Evolutionary conservation across 192 early-diverging fungal genomes (phyloP).

Genomic region (Linnemannia schmuckeri): DNA sequence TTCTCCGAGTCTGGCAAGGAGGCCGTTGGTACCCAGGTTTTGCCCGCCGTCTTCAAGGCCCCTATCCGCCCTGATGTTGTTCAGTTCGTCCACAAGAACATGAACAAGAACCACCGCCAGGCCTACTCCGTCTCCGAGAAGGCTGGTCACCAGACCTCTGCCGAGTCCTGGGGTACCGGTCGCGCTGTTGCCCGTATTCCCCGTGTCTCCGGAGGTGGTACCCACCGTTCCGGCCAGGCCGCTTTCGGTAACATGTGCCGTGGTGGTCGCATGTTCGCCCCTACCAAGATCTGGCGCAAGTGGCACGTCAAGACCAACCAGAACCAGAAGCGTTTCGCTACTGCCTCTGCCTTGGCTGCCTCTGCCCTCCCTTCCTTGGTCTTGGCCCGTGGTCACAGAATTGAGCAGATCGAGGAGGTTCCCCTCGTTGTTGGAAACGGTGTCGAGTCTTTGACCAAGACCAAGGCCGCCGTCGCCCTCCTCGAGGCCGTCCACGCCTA

Average conservation of each 20-base stretch:
- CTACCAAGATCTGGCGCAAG: slow-evolving; percentile 99
- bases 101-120: slow-evolving; percentile 99
- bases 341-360: slow-evolving; percentile 96
- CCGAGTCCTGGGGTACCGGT: slow-evolving; percentile 98
- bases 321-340: slow-evolving; percentile 98
- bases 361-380: slow-evolving; percentile 92
- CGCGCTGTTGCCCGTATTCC: slow-evolving; percentile 99
- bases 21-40: slow-evolving; percentile 79
- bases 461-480: slow-evolving; percentile 93
- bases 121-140: slow-evolving; percentile 94
- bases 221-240: slow-evolving; percentile 96
- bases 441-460: slow-evolving; percentile 88
- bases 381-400: slow-evolving; percentile 96
- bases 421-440: slow-evolving; percentile 89
- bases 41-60: slow-evolving; percentile 95
- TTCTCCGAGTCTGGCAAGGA: slow-evolving; percentile 85
- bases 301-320: slow-evolving; percentile 99
- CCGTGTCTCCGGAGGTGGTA: slow-evolving; percentile 96
- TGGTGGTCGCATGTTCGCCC: slow-evolving; percentile 99
- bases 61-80: slow-evolving; percentile 98
- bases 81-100: slow-evolving; percentile 95
- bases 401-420: slow-evolving; percentile 92
- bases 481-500: slow-evolving; percentile 95
- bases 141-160: slow-evolving; percentile 99
- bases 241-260: slow-evolving; percentile 99